Evolutionary conservation across 257 asterid species (phyloP).

Genomic region (Solanum lycopersicoides): DNA sequence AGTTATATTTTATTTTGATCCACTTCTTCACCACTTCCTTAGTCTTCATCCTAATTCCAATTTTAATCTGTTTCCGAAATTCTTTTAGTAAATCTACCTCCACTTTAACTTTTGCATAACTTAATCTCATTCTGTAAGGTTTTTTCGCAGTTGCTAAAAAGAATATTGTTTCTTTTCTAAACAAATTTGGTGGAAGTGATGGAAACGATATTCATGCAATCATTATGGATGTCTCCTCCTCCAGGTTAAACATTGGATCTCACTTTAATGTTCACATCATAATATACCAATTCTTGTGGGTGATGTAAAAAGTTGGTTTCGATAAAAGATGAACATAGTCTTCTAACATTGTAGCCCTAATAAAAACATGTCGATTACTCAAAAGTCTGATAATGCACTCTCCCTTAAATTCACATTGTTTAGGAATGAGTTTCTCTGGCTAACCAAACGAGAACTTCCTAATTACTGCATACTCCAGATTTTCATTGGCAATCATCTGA

Average conservation of each 20-base stretch:
- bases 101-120: not conserved
- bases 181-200: not conserved
- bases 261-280: not conserved
- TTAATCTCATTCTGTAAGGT: no score
- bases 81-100: not conserved
- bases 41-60: no score
- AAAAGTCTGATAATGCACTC: not conserved
- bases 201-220: not conserved
- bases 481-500: not conserved
- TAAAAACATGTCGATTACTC: not conserved
- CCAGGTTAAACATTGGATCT: not conserved
- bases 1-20: not conserved
- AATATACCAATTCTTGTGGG: not conserved
- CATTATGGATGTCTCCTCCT: no score
- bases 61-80: no score
- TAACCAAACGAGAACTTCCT: not conserved
- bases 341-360: not conserved
- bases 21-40: not conserved
- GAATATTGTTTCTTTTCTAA: not conserved
- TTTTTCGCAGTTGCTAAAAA: not conserved
- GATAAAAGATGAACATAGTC: not conserved
- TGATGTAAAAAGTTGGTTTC: not conserved
- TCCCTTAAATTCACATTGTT: not conserved
- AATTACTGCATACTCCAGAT: no score
- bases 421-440: not conserved